Base-by-base conservation (phyloP, 2,329 filamentous ascomycete species). In the Onygenales sp. region DNA sequence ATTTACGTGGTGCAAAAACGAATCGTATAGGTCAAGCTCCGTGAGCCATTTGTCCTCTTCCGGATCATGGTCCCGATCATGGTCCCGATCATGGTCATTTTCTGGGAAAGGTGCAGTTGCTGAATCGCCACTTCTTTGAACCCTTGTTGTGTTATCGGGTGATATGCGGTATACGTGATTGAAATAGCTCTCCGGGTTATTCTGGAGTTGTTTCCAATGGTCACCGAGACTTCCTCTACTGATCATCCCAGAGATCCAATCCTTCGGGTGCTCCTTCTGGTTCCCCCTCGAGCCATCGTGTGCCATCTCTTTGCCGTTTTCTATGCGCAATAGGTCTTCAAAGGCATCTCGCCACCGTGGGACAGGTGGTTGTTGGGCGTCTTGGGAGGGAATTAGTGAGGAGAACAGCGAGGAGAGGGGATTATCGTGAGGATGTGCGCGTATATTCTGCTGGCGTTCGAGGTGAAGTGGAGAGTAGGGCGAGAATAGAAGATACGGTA, bases 321-420 rank as follows among this genome's bases (percentile, higher is more conserved):
- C 68, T 2, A 78, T 67, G 47, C 72, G 72, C 13, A 83, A 58
- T 8, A 84, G 70, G 59, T 84, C 81, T 59, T 83, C 79, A 58
- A 81, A 83, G 0, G 81, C 80, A 50, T 77, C 75, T 13, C 77
- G 72, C 79, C 80, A 82, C 35, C 71, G 70, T 0, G 70, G 69
- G 49, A 70, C 67, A 1, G 55, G 57, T 2, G 47, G 68, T 58
- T 58, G 70, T 65, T 54, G 68, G 53, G 44, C 64, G 57, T 63
- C 68, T 32, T 60, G 72, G 48, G 56, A 64, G 39, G 42, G 54
- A 32, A 60, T 60, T 36, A 69, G 55, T 10, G 68, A 65, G 0
- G 67, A 64, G 58, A 70, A 63, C 51, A 71, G 59, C 7, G 67
- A 70, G 2, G 65, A 66, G 9, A 70, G 63, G 0, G 66, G 58